phyloP scores from a whole-genome alignment of 495 filamentous ascomycete species.

The Xylaria sp. region DNA sequence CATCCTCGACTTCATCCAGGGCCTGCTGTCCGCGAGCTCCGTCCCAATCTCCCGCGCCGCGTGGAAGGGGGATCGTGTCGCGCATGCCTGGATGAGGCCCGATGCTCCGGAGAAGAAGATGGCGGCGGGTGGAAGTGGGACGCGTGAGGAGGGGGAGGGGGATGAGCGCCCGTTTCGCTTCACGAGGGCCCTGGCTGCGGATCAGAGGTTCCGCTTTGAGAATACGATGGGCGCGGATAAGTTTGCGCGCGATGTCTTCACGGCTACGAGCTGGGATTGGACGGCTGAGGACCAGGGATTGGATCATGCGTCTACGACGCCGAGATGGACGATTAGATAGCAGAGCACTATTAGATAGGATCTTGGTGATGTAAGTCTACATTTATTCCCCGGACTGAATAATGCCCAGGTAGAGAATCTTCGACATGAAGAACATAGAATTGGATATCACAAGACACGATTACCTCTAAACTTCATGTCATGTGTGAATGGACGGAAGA shows the following conservation, averaged over 20 bases:
- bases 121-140: no score
- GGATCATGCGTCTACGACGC: slow-evolving; percentile 36
- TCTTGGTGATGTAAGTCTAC: not conserved
- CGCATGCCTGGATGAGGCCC: slow-evolving; percentile 41
- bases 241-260: slow-evolving; percentile 61
- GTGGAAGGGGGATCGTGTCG: slow-evolving; percentile 52
- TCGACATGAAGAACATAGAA: not conserved
- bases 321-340: slow-evolving; percentile 35
- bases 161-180: slow-evolving; percentile 47
- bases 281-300: slow-evolving; percentile 50
- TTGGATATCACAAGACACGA: slow-evolving; percentile 5
- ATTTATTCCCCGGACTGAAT: not conserved
- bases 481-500: not conserved
- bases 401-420: not conserved
- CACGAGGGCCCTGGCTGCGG: slow-evolving; percentile 45
- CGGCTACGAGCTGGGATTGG: slow-evolving; percentile 66
- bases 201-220: slow-evolving; percentile 50
- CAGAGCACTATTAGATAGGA: no score
- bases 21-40: slow-evolving; percentile 49
- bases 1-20: slow-evolving; percentile 70
- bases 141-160: slow-evolving; percentile 2
- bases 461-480: no score
- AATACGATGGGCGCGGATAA: slow-evolving; percentile 48
- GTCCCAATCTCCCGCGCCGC: slow-evolving; percentile 53
- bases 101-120: slow-evolving; percentile 14